Percentiles rank a stretch among this genome's conserved stretches.
Conservation (phyloP, 441 rosid genomes). For the Raphanus hybrid region DNA sequence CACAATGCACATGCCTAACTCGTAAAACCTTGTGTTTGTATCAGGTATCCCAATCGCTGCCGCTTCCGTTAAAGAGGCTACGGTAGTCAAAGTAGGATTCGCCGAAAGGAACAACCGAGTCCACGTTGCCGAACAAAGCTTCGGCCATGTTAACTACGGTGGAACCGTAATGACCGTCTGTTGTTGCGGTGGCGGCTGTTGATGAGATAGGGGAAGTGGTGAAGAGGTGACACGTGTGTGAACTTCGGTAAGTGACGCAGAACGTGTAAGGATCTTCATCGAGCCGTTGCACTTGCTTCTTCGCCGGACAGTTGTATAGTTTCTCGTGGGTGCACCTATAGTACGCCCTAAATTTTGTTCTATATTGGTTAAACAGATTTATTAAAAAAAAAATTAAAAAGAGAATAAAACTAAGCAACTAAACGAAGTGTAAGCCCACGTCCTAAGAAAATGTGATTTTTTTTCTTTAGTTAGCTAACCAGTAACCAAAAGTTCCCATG, state of each 20-base stretch:
- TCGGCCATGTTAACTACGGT: neutral
- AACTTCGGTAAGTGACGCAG: neutral
- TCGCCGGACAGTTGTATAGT: constrained; percentile 13
- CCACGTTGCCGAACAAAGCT: constrained; percentile 1
- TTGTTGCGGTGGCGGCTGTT: neutral
- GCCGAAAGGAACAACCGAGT: neutral
- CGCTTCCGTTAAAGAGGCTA: neutral
- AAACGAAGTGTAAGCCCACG: neutral
- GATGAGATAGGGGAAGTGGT: constrained; percentile 3
- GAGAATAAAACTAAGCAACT: neutral
- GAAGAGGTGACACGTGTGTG: constrained; percentile 12
- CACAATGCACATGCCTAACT: constrained; percentile 7
- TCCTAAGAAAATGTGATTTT: neutral
- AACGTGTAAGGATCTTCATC: constrained; percentile 16
- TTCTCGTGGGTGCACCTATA: constrained; percentile 1
- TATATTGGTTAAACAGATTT: neutral
- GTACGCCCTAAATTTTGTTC: constrained; percentile 11
- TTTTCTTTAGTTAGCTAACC: neutral
- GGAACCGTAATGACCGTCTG: neutral
- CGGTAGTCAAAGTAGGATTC: constrained; percentile 2
- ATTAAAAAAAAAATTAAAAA: neutral
- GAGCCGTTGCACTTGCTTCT: constrained; percentile 17
- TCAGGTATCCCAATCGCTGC: neutral
- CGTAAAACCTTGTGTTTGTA: neutral
- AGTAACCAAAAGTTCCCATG: neutral